Base-by-base conservation (phyloP, 2,329 filamentous ascomycete species). In the Diaporthe humulicola region DNA sequence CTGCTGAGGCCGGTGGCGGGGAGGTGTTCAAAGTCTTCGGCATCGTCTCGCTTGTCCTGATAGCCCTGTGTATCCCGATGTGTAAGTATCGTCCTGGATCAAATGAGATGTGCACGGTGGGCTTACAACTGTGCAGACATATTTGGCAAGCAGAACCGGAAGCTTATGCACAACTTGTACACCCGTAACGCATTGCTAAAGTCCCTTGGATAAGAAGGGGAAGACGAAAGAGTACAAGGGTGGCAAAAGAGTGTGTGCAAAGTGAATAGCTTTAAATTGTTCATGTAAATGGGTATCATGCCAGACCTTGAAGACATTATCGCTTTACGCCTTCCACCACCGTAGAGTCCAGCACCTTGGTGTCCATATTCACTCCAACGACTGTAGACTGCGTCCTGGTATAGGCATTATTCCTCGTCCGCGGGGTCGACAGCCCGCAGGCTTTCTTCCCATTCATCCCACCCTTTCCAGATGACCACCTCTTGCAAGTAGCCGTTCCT, bases 41-140 rank as follows among this genome's bases (percentile, higher is more conserved):
- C 3, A 81, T 80, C 25, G 78, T 79, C 8, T 80, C 81, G 12
- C 36, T 81, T 3, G 79, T 77, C 42, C 78, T 81, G 3, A 78
- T 83, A 57, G 77, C 77, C 5, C 79, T 79, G n/a, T 82, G 80
- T 70, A 77, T 82, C 64, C 81, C 81, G 3, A 82, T 82, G 81
- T 82, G 81, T 82, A 58, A 81, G 81, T 81, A 30, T 7, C 48
- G 10, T n/a, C 36, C 36, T 57, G 4, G 4, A 36, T 19, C 52
- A 8, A 50, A 17, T 28, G 14, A 50, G 10, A 14, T 30, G 10
- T 40, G 42, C 14, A 33, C 28, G 22, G n/a, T 19, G 9, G 2
- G n/a, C 64, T 69, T 48, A 69, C 48, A 38, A 54, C 3, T 45
- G 7, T 10, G 3, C 15, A 75, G 74, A 75, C 50, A 10, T 74